Evolutionary conservation across 2,329 filamentous ascomycete genomes (phyloP).

Genomic region (Aspergillus viridinutans): DNA sequence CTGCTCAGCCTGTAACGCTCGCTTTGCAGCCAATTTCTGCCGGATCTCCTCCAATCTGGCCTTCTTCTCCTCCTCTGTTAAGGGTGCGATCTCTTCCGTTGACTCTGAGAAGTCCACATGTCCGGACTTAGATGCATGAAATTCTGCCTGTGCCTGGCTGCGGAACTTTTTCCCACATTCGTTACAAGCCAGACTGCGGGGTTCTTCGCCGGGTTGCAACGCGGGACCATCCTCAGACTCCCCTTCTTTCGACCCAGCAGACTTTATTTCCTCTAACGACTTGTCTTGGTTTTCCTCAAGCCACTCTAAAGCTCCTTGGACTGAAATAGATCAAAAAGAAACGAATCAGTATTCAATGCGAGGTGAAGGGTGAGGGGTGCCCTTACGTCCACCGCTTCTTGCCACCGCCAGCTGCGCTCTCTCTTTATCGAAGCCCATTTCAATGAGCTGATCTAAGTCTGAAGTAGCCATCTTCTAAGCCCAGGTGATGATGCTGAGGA

Average conservation of each 20-base stretch:
- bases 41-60: constrained; percentile 71
- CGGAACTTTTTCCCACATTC: constrained; percentile 92
- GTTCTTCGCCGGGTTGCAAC: constrained; percentile 66
- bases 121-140: constrained; percentile 85
- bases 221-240: constrained; percentile 57
- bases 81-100: constrained; percentile 81
- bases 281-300: constrained; percentile 89
- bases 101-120: constrained; percentile 92
- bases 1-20: constrained; percentile 60
- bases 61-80: constrained; percentile 89
- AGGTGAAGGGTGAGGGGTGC: not conserved
- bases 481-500: not conserved
- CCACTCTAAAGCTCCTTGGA: constrained; percentile 90
- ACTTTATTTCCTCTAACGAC: constrained; percentile 73
- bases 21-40: constrained; percentile 68
- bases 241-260: constrained; percentile 49
- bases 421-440: constrained; percentile 76
- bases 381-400: constrained; percentile 72
- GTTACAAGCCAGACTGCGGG: constrained; percentile 83
- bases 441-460: constrained; percentile 58
- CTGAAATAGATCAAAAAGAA: constrained; percentile 42
- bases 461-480: constrained; percentile 36
- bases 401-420: constrained; percentile 80
- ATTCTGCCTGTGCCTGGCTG: constrained; percentile 75
- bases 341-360: not conserved